Evolutionary conservation across 2,329 filamentous ascomycete genomes (phyloP), one percentile per base, ranked within the genome.

Genomic region (Aspergillus persii): DNA sequence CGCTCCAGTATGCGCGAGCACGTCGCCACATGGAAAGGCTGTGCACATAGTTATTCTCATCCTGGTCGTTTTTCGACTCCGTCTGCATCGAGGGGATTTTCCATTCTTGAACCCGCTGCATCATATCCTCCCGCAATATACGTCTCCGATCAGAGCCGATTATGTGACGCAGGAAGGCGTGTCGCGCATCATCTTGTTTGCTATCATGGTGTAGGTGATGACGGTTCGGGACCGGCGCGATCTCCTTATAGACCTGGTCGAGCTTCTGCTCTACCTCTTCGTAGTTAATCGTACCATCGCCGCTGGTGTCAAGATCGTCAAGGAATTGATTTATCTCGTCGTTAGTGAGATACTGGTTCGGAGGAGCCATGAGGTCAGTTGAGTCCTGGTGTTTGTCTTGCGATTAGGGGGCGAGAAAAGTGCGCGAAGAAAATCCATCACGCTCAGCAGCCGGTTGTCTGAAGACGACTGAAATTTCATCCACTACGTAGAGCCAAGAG

Each of bases 201-300:
- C 54, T 56, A 23, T 56, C 54, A 31, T 56, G 54, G 31, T 56
- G 54, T 2, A 56, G 31, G 33, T 56, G 54, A 26, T 56, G 54
- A 12, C 47, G 54, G 15, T 50, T 56, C 9, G 54, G 44, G 9
- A 36, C 18, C 3, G 54, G 54, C 1, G 54, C 54, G 23, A 56
- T 50, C 31, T 56, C 54, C 11, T 41, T 39, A 33, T 56, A 50
- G 4, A 50, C 54, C 30, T 50, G 46, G 26, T 56, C 54, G 15
- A 56, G 47, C 12, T 41, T 50, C 11, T 56, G 54, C 11, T 56
- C 54, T 12, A 56, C 41, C 47, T 56, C 54, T 4, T 50, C 54
- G 47, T 56, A 56, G 15, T 56, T 47, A 23, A 56, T 56, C 29
- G 29, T 56, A 23, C 54, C 54, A 29, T 56, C 54, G 2, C 47